Evolutionary conservation across 2,329 filamentous ascomycete genomes (phyloP).

Genomic region (Penicillium sp.): DNA sequence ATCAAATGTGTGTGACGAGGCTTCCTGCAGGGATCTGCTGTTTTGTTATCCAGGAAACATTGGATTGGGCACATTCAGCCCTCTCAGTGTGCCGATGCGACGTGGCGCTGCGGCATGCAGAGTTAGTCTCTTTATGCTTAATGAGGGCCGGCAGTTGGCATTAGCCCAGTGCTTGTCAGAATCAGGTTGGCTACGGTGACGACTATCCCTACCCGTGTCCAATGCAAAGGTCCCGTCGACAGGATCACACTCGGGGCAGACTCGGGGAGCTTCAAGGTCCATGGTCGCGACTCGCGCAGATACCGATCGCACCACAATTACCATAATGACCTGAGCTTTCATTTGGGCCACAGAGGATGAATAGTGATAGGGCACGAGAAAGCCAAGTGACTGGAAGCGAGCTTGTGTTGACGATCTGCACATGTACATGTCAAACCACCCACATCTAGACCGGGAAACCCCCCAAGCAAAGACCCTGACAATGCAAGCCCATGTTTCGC

Average conservation of each 20-base stretch:
- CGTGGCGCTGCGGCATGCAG: slow-evolving; percentile 51
- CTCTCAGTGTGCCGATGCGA: slow-evolving; percentile 66
- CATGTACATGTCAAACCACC: background rate
- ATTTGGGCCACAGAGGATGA: background rate
- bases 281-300: too few relatives aligned
- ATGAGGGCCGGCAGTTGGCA: background rate
- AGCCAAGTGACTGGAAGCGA: background rate
- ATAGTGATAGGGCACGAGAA: background rate
- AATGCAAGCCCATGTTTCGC: background rate
- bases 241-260: too few relatives aligned
- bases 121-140: background rate
- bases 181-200: too few relatives aligned
- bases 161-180: background rate
- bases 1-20: slow-evolving; percentile 54
- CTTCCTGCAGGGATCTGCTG: slow-evolving; percentile 55
- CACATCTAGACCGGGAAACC: slow-evolving; percentile 1
- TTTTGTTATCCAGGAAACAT: slow-evolving; percentile 49
- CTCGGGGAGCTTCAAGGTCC: too few relatives aligned
- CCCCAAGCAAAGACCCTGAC: background rate
- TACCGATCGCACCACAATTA: too few relatives aligned
- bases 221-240: too few relatives aligned
- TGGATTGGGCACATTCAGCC: slow-evolving; percentile 38
- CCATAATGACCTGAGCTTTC: too few relatives aligned
- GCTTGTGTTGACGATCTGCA: background rate
- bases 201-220: too few relatives aligned